phyloP scores from a whole-genome alignment of 78 protist genomes.

The Isochrysis galbana region DNA sequence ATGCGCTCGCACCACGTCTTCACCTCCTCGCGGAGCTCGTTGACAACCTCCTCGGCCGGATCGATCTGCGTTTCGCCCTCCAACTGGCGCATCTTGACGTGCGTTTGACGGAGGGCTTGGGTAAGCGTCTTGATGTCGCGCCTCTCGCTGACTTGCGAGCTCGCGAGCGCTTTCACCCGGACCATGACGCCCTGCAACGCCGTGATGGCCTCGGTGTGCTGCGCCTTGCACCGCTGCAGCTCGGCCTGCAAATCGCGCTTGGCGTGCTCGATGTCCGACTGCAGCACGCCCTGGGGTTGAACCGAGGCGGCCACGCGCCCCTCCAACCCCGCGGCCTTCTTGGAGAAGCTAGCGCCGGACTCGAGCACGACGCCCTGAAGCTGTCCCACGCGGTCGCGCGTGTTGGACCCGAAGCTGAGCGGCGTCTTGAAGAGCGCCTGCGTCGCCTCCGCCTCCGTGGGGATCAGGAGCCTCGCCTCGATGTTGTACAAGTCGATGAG shows the following conservation, averaged over 20 bases:
- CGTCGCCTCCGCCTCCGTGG: not conserved
- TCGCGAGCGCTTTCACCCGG: too few relatives aligned
- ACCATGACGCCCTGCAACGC: too few relatives aligned
- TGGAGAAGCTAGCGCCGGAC: not conserved
- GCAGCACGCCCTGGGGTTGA: not conserved
- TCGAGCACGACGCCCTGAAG: not conserved
- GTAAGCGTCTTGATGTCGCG: not conserved
- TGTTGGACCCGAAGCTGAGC: not conserved
- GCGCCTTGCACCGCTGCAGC: not conserved
- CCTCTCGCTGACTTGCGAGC: not conserved
- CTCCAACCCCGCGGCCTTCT: not conserved
- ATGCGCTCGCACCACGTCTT: too few relatives aligned
- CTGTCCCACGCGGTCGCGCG: not conserved
- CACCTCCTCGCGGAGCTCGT: too few relatives aligned
- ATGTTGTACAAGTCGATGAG: not conserved
- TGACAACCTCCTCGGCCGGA: too few relatives aligned
- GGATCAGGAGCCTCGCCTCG: not conserved
- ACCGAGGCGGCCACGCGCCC: not conserved
- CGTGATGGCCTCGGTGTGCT: not conserved
- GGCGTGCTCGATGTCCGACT: not conserved
- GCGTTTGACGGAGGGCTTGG: too few relatives aligned
- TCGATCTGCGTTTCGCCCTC: too few relatives aligned
- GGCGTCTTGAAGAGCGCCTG: not conserved
- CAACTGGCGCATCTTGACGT: too few relatives aligned
- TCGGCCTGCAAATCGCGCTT: not conserved